Evolutionary conservation across 2,329 filamentous ascomycete species (phyloP), one percentile per base, ranked within the genome.

Genomic region (Aspergillus puulaauensis): DNA sequence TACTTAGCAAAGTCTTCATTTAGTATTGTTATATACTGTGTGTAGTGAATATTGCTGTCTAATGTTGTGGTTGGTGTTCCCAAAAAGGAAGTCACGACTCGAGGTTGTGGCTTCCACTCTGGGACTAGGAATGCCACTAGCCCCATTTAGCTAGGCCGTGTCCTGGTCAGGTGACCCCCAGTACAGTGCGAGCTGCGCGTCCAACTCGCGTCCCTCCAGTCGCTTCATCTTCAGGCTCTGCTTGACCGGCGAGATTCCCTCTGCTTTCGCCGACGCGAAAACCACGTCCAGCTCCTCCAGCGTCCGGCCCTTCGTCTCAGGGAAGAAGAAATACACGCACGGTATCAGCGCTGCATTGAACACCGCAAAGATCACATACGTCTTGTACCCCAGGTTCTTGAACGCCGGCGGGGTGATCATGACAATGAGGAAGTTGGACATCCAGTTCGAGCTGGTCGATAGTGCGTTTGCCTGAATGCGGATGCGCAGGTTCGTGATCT

Each of bases 381-480:
- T 84, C 58, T 77, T 71, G 62, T 82, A 84, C 0, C 75, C 73
- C 57, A 85, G 84, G 53, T 77, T 82, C 4, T 73, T 70, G 59
- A 88, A 83, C 5, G 84, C 82, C 2, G 83, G 78, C 0, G 86
- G 86, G 0, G 85, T 86, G 51, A 88, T 82, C 81, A 86, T 86
- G 47, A 88, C 86, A 24, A 88, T 83, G 4, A 76, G 77, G 64
- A 81, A 82, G 67, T 80, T 80, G 68, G 77, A 80, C 1, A 79
- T 66, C 79, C 79, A 82, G 68, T 81, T 81, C 33, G 71, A 72
- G 59, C 73, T 75, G 0, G 78, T 80, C 1, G 76, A 77, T 14
- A 80, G 69, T 1, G 79, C 78, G 61, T 80, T 81, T 17, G 78
- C 79, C 68, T 81, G 80, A 35, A 77, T 74, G 17, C 80, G 73